Base-by-base conservation (phyloP, 2,329 filamentous ascomycete genomes). In the Hypoxylon sp. region DNA sequence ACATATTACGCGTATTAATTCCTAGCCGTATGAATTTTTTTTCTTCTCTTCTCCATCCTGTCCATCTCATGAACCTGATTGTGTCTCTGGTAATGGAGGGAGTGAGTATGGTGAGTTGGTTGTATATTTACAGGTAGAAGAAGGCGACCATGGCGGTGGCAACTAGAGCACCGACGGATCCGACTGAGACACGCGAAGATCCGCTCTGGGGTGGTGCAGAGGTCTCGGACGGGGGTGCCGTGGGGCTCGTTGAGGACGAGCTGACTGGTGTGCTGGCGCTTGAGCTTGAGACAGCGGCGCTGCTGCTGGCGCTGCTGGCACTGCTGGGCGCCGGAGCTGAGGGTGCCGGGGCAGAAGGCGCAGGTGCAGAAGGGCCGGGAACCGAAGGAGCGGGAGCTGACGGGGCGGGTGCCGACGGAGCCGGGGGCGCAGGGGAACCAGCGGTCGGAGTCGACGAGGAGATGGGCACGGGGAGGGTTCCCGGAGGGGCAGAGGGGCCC, bases 151-250 rank as follows among this genome's bases (percentile, higher is more conserved):
- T 44, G 32, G 72, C 35, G 13, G 67, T 70, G 15, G 72, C 30
- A 29, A 67, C 59, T 9, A 75, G 60, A 11, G 70, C 72, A 7
- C 64, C 63, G 25, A 70, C 51, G 0, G 72, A 73, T 19, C 67
- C 67, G 4, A 63, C 63, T 6, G 63, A 56, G 29, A 69, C 55
- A 19, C 64, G 62, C 23, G 61, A 66, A 1, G 69, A 71, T 6
- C 62, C 67, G 53, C 59, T 66, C 16, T 63, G 60, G 6, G 63
- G 44, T 6, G 66, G 64, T 4, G 66, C 64, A 13, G 67, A 63
- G 9, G 63, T 63, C 26, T 57, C 37, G 7, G 59, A 52, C 2
- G 64, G 50, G 2, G 64, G 54, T n/a, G 62, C 25, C 8, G 57
- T 46, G 11, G 51, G 42, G 13, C 41, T 60, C 4, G 57, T 16